A percentile compares a stretch with the other conserved stretches of the same genome.
Conservation (phyloP, 106 monocot genomes). For the Hemerocallis citrina region DNA sequence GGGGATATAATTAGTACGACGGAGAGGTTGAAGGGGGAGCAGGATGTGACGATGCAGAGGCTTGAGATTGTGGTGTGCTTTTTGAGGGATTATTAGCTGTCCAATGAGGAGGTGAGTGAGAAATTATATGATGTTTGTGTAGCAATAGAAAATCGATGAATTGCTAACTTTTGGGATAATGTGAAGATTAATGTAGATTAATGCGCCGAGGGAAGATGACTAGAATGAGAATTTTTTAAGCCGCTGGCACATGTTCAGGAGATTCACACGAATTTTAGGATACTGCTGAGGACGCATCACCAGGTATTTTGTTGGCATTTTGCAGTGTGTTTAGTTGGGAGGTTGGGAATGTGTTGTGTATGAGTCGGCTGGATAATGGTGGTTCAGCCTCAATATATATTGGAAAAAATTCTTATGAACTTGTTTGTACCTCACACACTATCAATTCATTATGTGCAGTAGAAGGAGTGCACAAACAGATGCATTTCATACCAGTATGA, state of each 20-base stretch:
- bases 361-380: too few relatives aligned
- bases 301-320: slow-evolving; percentile 68
- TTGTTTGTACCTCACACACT: too few relatives aligned
- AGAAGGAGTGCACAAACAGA: too few relatives aligned
- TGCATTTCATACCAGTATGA: too few relatives aligned
- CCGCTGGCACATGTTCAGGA: slow-evolving; percentile 96
- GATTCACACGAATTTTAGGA: slow-evolving; percentile 95
- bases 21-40: slow-evolving; percentile 85
- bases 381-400: too few relatives aligned
- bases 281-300: slow-evolving; percentile 90
- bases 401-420: too few relatives aligned
- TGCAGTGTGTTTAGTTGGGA: too few relatives aligned
- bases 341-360: too few relatives aligned
- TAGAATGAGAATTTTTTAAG: slow-evolving; percentile 89
- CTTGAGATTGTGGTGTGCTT: slow-evolving; percentile 96
- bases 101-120: slow-evolving; percentile 80
- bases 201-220: slow-evolving; percentile 87
- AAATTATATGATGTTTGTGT: neutral
- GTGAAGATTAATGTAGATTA: slow-evolving; percentile 74
- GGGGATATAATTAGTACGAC: slow-evolving; percentile 90
- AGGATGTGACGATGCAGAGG: slow-evolving; percentile 75
- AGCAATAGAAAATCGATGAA: neutral
- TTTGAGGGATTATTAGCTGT: slow-evolving; percentile 89
- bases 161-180: too few relatives aligned
- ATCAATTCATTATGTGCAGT: too few relatives aligned